Conservation (phyloP, 306 rosid genomes). For the Cucurbita argyrosperma region DNA sequence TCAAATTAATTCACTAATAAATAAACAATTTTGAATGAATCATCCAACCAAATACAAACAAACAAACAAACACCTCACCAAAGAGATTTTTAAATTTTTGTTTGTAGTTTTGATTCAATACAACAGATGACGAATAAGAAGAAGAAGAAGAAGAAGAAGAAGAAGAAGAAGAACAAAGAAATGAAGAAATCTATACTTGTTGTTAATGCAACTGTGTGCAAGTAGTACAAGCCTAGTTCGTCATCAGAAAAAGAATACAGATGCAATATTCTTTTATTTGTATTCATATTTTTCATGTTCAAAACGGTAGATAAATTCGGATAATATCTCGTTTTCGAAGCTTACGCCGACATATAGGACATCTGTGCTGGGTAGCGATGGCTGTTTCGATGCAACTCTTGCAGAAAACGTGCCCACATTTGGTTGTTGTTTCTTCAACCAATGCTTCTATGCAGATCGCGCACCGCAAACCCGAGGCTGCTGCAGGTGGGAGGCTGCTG, state of each 20-base stretch:
- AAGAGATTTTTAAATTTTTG: not conserved
- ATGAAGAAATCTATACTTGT: slow-evolving; percentile 3
- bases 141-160: not conserved
- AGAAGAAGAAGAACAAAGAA: not conserved
- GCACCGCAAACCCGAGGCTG: slow-evolving; percentile 55
- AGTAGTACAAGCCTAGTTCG: not conserved
- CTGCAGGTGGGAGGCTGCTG: slow-evolving; percentile 21
- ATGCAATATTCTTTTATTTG: not conserved
- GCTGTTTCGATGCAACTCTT: slow-evolving; percentile 47
- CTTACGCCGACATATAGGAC: slow-evolving; percentile 81
- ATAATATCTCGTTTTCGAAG: slow-evolving; percentile 38
- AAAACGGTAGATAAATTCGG: slow-evolving; percentile 60
- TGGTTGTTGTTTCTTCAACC: slow-evolving; percentile 59
- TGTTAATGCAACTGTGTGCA: slow-evolving; percentile 2
- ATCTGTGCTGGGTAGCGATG: slow-evolving; percentile 24
- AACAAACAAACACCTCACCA: not conserved
- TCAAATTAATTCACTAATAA: not conserved
- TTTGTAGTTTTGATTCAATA: slow-evolving; percentile 2
- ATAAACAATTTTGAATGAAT: not conserved
- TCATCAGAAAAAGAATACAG: not conserved
- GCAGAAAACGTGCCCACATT: slow-evolving; percentile 91
- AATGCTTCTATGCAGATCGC: slow-evolving; percentile 60
- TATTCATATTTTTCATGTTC: not conserved
- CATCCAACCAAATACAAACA: not conserved
- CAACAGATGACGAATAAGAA: not conserved